Evolutionary conservation across 2,329 filamentous ascomycete genomes (phyloP), one percentile per base, ranked within the genome.

Genomic region (Trichoderma sp.): DNA sequence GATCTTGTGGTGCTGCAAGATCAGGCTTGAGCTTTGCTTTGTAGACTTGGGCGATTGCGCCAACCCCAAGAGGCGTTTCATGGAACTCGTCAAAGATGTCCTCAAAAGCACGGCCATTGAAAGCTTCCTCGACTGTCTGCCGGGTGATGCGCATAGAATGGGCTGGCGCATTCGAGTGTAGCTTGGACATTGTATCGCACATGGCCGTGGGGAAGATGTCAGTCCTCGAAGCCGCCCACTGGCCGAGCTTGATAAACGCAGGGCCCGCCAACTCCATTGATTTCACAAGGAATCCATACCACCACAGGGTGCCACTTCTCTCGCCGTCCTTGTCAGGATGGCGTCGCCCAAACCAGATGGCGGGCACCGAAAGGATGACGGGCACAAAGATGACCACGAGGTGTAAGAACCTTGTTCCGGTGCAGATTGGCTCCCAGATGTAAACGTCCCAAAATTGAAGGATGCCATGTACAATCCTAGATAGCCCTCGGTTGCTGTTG

Each of bases 31-130:
- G 81, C 78, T 93, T 97, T 0, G 95, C 95, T 76, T 93, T 96
- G 84, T 99, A 99, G 3, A 98, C 95, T 78, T 99, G 95, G 0
- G 95, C 95, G 73, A 99, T 98, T 34, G 95, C 95, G 12, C 95
- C 95, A 1, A 98, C 94, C 1, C 95, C 95, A 0, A 99, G 82
- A 0, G 95, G 95, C 72, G 84, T 88, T 79, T 96, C 92, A 32
- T 97, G 86, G 72, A 99, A 99, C 77, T 98, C 95, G 34, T 97
- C 92, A 73, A 99, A 99, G 69, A 99, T 97, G 5, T 97, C 92
- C 13, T 94, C 89, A 71, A 99, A 97, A 0, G 80, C 74, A 66
- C 91, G 86, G 1, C 91, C 92, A 68, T 89, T 88, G 75, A 99
- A 99, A 0, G 95, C 94, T 39, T 88, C 87, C 72, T 89, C 86